Percentiles rank a stretch among this genome's conserved stretches.
Conservation (phyloP, 1,139 yeast genomes). For the Tardiomyces digboiensis region DNA sequence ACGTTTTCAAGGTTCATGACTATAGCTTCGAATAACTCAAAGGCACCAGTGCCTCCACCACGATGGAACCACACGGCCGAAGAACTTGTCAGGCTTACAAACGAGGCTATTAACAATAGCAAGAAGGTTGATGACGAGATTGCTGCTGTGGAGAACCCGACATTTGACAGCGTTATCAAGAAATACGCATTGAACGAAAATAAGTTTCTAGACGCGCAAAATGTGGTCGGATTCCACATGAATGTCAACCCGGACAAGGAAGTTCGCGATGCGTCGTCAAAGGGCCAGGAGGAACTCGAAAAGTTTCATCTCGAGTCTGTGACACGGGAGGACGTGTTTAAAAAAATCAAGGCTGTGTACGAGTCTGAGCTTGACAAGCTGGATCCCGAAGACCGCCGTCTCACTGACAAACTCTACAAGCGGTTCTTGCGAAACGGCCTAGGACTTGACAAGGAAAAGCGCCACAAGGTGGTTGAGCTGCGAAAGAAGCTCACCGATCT, state of each 20-base stretch:
- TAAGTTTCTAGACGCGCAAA: slow-evolving; percentile 32
- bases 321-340: slow-evolving; percentile 58
- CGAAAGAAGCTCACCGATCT: slow-evolving; percentile 51
- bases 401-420: slow-evolving; percentile 44
- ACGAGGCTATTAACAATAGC: slow-evolving; percentile 37
- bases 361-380: slow-evolving; percentile 20
- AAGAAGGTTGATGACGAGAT: slow-evolving; percentile 43
- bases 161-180: slow-evolving; percentile 37
- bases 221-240: slow-evolving; percentile 54
- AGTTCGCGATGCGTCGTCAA: slow-evolving; percentile 59
- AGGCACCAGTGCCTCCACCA: slow-evolving; percentile 33
- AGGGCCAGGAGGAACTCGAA: slow-evolving; percentile 48
- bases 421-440: slow-evolving; percentile 61
- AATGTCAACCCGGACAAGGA: slow-evolving; percentile 55
- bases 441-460: slow-evolving; percentile 43
- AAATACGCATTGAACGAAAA: slow-evolving; percentile 33
- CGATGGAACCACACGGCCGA: slow-evolving; percentile 53
- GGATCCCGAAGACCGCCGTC: slow-evolving; percentile 49
- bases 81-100: slow-evolving; percentile 35
- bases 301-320: slow-evolving; percentile 54
- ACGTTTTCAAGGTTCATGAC: too few relatives aligned
- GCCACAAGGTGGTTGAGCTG: slow-evolving; percentile 47
- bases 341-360: slow-evolving; percentile 45
- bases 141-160: slow-evolving; percentile 39
- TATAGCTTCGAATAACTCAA: too few relatives aligned